Base-by-base conservation (phyloP, 306 rosid species). In the Crotalaria pallida region DNA sequence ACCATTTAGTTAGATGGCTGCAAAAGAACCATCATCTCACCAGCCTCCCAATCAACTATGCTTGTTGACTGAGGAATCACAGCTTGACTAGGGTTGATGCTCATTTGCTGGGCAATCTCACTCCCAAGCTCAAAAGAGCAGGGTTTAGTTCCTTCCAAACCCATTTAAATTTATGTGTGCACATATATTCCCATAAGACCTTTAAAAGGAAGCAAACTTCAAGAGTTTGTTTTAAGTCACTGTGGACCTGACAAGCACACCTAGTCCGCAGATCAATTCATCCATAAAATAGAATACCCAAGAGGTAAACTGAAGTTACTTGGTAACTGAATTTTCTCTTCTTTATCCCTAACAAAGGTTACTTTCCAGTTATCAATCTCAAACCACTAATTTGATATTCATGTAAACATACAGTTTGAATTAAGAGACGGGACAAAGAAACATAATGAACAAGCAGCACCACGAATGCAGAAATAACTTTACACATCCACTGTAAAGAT, bases 71-170 rank as follows among this genome's bases (percentile, higher is more conserved):
- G 21, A 56, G 57, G 57, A 71, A 78, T 65, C 58, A 9, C 33
- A 27, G 33, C n/a, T 15, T 61, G 58, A 78, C 56, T 56, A 78
- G 64, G 68, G 34, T 57, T 13, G 61, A 56, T 24, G 16, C 75
- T 38, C 56, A 56, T 31, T 77, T 43, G 6, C 19, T 7, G 52
- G 56, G 47, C 60, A 70, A 62, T 53, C 67, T 63, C 44, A 8
- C 57, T 70, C 57, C 65, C 40, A 19, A 10, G 60, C 27, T 23
- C 13, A 61, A 44, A 12, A 60, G 51, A 52, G 49, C 36, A 49
- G 5, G 18, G 22, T 55, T 11, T 3, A 7, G n/a, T 41, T 50
- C 41, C 53, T 69, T 17, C 45, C 29, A 55, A 36, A 72, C 17
- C 50, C 19, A 50, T 18, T 33, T 22, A 34, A 6, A 22, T 24